phyloP scores from a whole-genome alignment of 2,329 filamentous ascomycete species.

The Endoconidiophora polonica region DNA sequence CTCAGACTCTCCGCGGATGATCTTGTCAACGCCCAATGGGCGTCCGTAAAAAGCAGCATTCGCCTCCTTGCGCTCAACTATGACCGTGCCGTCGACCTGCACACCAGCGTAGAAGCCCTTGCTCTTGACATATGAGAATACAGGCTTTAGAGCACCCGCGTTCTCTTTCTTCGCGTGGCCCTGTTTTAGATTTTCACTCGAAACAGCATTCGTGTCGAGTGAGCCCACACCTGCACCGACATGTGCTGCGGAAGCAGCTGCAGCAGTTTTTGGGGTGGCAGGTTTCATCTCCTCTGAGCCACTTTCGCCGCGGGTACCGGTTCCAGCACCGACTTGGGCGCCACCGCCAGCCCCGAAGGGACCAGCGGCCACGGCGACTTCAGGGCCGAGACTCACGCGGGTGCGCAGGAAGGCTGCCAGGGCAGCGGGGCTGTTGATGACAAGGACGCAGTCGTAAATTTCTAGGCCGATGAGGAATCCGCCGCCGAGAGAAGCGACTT shows the following conservation, averaged over 20 bases:
- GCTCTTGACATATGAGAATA: slow-evolving; percentile 66
- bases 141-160: slow-evolving; percentile 22
- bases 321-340: slow-evolving; percentile 38
- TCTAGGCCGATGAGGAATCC: slow-evolving; percentile 71
- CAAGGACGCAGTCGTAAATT: slow-evolving; percentile 77
- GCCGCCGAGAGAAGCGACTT: slow-evolving; percentile 62
- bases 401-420: slow-evolving; percentile 61
- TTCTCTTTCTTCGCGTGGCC: slow-evolving; percentile 4
- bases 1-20: slow-evolving; percentile 26
- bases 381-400: slow-evolving; percentile 60
- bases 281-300: slow-evolving; percentile 8
- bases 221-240: not conserved
- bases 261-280: not conserved
- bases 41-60: slow-evolving; percentile 75
- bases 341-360: slow-evolving; percentile 55
- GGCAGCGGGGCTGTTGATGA: slow-evolving; percentile 65
- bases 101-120: slow-evolving; percentile 77
- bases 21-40: slow-evolving; percentile 28
- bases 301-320: slow-evolving; percentile 2
- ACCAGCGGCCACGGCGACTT: slow-evolving; percentile 58
- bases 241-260: not conserved
- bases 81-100: slow-evolving; percentile 70
- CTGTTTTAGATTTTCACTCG: not conserved
- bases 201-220: not conserved
- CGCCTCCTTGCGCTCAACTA: slow-evolving; percentile 74